A percentile compares a stretch with the other conserved stretches of the same genome.
phyloP scores from a whole-genome alignment of 768 basidiomycete genomes.

The Goffeauzyma gilvescens region DNA sequence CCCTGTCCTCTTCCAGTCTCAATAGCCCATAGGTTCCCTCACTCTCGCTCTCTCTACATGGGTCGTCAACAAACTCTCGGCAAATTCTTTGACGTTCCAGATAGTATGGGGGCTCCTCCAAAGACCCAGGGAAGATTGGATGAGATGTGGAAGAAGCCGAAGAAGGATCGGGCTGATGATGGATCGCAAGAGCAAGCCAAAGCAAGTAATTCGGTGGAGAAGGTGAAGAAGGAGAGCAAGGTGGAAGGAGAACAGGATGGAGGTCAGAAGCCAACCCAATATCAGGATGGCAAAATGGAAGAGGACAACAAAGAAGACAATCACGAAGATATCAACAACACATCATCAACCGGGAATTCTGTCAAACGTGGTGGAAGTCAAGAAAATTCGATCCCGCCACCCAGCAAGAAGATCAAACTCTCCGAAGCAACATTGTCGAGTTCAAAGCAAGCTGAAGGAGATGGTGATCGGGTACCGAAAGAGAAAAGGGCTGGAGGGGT shows the following conservation, averaged over 20 bases:
- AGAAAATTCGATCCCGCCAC: too few relatives aligned
- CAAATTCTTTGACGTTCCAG: slow-evolving; percentile 6
- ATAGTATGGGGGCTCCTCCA: not conserved
- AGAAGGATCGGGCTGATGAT: not conserved
- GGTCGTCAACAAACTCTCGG: slow-evolving; percentile 8
- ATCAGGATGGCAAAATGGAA: not conserved
- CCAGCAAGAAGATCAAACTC: too few relatives aligned
- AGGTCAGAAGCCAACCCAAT: not conserved
- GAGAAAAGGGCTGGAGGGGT: too few relatives aligned
- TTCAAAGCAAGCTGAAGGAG: too few relatives aligned
- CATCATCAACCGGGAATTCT: not conserved
- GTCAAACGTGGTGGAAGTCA: not conserved
- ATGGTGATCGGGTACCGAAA: too few relatives aligned
- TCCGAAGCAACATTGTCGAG: too few relatives aligned
- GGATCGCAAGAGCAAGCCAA: not conserved
- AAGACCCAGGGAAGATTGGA: not conserved
- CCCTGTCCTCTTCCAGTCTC: too few relatives aligned
- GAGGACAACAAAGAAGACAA: not conserved
- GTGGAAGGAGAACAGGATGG: not conserved
- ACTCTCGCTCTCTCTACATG: too few relatives aligned
- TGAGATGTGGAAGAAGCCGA: not conserved
- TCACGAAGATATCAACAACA: not conserved
- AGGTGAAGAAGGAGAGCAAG: not conserved
- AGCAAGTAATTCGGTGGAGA: too few relatives aligned
- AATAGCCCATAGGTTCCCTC: too few relatives aligned